Evolutionary conservation across 179 eudicot genomes (phyloP), one percentile per base, ranked within the genome.

Genomic region (Carnegiea gigantea): DNA sequence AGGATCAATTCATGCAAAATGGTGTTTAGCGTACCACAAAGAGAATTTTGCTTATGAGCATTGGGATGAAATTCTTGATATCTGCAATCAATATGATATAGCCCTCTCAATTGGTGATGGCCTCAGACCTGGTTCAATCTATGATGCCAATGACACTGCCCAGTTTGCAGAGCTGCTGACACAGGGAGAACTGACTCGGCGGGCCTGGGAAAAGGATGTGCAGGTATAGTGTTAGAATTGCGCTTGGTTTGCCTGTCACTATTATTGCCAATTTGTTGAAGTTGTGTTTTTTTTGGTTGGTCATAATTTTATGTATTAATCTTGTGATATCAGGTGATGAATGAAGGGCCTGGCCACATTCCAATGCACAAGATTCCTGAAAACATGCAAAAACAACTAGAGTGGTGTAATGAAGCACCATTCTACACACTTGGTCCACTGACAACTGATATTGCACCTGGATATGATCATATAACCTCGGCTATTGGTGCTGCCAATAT

Each of bases 401-500:
- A 94, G 79, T 96, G 99, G 99, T 96, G 99, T 79, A 92, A 92
- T 77, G 99, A 96, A 89, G 99, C 98, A 26, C 99, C 99, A 5
- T 96, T 96, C 85, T 96, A 96, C 88, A 96, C 99, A 33, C 97
- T 96, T 48, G 99, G 99, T 49, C 99, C 99, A 46, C 81, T 96
- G 73, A 96, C 99, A 44, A 96, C 98, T 51, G 99, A 96, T 79
- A 94, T 96, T 76, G 99, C 98, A 65, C 99, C 99, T n/a, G 99
- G 99, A 40, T 96, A 96, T 72, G 99, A 96, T 83, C 99, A 96
- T 60, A 96, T 96, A 75, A 96, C 99, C 82, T 96, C 99, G 40
- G 99, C 99, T 81, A 96, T 96, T 79, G 99, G 99, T 64, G 99
- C 99, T 21, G 99, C 99, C 68, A 96, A 94, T 77, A 96, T 96